These are phyloP conservation scores for Sodiomyces alkalinus DNA, from an alignment of 2,329 filamentous ascomycete genomes.

Conservation along the genomic window DNA sequence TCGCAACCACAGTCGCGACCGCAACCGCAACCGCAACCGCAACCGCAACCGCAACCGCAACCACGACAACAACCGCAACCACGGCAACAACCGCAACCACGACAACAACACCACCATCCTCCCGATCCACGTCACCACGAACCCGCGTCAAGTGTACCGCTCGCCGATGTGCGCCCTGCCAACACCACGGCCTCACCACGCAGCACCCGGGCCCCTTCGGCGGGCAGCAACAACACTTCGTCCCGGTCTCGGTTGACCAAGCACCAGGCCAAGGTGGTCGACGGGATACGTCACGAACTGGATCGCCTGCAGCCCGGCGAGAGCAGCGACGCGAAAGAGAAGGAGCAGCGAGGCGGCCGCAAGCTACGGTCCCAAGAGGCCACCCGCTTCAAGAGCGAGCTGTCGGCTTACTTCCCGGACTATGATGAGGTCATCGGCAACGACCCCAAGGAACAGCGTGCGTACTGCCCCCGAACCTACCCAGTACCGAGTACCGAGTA, in stretches of 20 bases:
- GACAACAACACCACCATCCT: conserved; percentile 2
- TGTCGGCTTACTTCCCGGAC: conserved; percentile 80
- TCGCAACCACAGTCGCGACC: conserved; percentile 5
- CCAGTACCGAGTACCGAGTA: too few species aligned
- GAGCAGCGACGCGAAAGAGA: conserved; percentile 23
- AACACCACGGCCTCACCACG: too few species aligned
- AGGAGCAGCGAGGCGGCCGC: conserved; percentile 48
- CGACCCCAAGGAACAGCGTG: conserved; percentile 64
- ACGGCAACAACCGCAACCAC: conserved; percentile 3
- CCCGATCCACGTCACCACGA: conserved; percentile 2
- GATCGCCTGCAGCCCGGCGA: conserved; percentile 33
- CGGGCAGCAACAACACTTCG: too few species aligned
- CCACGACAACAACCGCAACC: conserved; percentile 6
- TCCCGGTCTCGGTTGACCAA: conserved; percentile 27
- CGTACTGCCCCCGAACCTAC: conserved; percentile 14
- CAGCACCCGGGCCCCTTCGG: conserved; percentile 10
- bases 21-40: conserved; percentile 2
- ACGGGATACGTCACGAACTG: conserved; percentile 47
- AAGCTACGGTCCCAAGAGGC: conserved; percentile 79
- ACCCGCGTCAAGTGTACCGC: conserved; percentile 7
- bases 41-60: conserved; percentile 2
- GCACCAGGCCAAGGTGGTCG: conserved; percentile 42
- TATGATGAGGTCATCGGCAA: conserved; percentile 92
- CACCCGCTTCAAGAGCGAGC: conserved; percentile 76
- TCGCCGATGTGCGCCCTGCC: conserved; percentile 6